Conservation (phyloP, 2,329 filamentous ascomycete genomes). For the Microcyclosporella mali region DNA sequence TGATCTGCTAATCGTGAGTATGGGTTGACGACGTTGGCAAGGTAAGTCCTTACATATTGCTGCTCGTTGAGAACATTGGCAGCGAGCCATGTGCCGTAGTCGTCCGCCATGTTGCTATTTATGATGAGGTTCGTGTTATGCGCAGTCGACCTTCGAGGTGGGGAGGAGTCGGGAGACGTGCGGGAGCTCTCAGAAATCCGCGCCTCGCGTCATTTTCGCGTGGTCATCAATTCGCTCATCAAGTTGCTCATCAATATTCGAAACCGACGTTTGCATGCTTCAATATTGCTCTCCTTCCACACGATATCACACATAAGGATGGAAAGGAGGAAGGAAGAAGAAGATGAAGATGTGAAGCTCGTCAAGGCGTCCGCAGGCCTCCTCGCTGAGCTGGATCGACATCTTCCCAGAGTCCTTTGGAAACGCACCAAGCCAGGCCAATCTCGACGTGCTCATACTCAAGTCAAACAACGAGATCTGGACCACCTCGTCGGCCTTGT, state of each 20-base stretch:
- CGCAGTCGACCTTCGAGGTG: not conserved
- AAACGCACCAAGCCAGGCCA: slow-evolving; percentile 25
- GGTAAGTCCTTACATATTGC: slow-evolving; percentile 53
- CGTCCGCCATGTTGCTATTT: slow-evolving; percentile 39
- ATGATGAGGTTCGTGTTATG: not conserved
- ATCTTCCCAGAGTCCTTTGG: slow-evolving; percentile 41
- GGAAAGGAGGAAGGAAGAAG: slow-evolving; percentile 30
- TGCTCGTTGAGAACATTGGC: slow-evolving; percentile 70
- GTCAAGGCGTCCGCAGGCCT: slow-evolving; percentile 37
- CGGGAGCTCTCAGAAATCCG: not conserved
- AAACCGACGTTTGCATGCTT: not conserved
- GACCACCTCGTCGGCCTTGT: slow-evolving; percentile 34
- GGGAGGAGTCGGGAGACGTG: not conserved
- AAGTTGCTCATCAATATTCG: too few relatives aligned
- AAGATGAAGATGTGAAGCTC: slow-evolving; percentile 40
- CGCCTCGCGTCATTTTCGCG: not conserved
- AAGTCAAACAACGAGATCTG: slow-evolving; percentile 37
- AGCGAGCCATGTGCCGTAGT: slow-evolving; percentile 65
- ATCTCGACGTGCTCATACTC: slow-evolving; percentile 29
- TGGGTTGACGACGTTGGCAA: slow-evolving; percentile 25
- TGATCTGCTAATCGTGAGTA: slow-evolving; percentile 54
- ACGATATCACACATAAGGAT: slow-evolving; percentile 5
- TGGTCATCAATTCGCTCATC: too few relatives aligned
- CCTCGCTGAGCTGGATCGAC: slow-evolving; percentile 30
- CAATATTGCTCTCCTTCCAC: not conserved